These are phyloP conservation scores for Zygotorulaspora mrakii DNA, from an alignment of 1,139 yeast genomes.

Conservation along the genomic window DNA sequence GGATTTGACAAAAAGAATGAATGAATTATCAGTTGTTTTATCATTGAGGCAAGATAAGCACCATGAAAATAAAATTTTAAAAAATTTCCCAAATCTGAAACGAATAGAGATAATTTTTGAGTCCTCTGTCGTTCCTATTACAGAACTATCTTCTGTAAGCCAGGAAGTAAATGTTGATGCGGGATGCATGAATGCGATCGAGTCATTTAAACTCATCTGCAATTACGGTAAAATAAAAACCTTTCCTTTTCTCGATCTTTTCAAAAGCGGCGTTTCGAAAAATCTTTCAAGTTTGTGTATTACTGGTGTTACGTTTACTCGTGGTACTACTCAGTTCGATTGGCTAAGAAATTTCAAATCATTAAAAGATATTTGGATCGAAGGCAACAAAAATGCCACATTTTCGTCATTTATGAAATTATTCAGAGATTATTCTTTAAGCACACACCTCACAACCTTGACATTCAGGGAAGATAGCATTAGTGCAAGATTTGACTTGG, in stretches of 20 bases:
- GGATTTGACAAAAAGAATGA: constrained; percentile 10
- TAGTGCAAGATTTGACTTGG: constrained; percentile 15
- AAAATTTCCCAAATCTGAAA: constrained; percentile 18
- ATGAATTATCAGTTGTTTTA: constrained; percentile 24
- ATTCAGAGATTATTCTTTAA: constrained; percentile 19
- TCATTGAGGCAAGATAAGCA: constrained; percentile 24
- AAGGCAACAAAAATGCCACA: constrained; percentile 27
- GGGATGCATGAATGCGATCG: constrained; percentile 16
- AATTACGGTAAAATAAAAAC: constrained; percentile 21
- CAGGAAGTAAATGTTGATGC: constrained; percentile 8
- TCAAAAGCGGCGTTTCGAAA: constrained; percentile 11
- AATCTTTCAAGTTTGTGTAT: constrained; percentile 21
- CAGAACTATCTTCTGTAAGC: constrained; percentile 5
- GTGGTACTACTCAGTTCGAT: constrained; percentile 16
- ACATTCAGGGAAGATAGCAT: constrained; percentile 31
- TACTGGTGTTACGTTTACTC: constrained; percentile 26
- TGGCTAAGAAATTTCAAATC: constrained; percentile 29
- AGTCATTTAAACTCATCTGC: constrained; percentile 25
- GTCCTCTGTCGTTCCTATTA: constrained; percentile 20
- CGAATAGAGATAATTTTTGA: constrained; percentile 24
- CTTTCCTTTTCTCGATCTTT: constrained; percentile 23
- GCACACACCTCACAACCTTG: constrained; percentile 20
- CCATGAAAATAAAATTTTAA: constrained; percentile 21
- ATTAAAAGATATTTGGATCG: constrained; percentile 32
- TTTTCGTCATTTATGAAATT: constrained; percentile 21